Base-by-base conservation (phyloP, 2,329 filamentous ascomycete genomes). In the Monosporascus sp. region DNA sequence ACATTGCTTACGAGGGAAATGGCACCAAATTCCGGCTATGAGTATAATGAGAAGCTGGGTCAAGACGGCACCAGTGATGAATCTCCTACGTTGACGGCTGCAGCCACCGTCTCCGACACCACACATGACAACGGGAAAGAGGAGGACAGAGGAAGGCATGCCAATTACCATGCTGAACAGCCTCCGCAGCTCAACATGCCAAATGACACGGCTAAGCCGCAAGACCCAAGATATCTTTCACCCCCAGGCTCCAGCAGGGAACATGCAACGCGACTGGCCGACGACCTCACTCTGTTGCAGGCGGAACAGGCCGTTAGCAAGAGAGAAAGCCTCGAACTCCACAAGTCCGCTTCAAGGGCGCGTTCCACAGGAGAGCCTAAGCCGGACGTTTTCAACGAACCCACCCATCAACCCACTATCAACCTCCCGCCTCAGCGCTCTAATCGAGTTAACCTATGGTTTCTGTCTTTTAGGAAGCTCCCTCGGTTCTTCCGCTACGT, bases 401-500 rank as follows among this genome's bases (percentile, higher is more conserved):
- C 59, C 11, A 20, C 37, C 15, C 57, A 58, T 27, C 52, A 53
- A 3, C 48, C 61, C 14, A 49, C 54, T 9, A 49, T 62, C 15
- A 48, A 44, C 6, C 20, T 57, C 0, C 80, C 83, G 0, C 79
- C 83, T 57, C 78, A 85, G 55, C 83, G 84, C 2, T 75, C 76
- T 11, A 87, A 79, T 11, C 80, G 72, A 15, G 68, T 89, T 25
- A 83, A 83, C 45, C 82, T 80, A 55, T 77, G 86, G 54, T 78
- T 89, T 65, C 87, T 86, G 63, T 51, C 53, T 78, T 75, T 63
- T 67, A 62, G 60, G 50, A 62, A 64, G 7, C 53, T 69, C 85
- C 52, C 88, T 85, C 66, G 76, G 78, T 53, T 89, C 82, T 69
- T 90, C 48, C 79, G 88, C 46, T 90, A 89, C 64, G 78, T 89